These are phyloP conservation scores for Pleurotus eryngii DNA, from an alignment of 768 basidiomycete species.

Conservation along the genomic window DNA sequence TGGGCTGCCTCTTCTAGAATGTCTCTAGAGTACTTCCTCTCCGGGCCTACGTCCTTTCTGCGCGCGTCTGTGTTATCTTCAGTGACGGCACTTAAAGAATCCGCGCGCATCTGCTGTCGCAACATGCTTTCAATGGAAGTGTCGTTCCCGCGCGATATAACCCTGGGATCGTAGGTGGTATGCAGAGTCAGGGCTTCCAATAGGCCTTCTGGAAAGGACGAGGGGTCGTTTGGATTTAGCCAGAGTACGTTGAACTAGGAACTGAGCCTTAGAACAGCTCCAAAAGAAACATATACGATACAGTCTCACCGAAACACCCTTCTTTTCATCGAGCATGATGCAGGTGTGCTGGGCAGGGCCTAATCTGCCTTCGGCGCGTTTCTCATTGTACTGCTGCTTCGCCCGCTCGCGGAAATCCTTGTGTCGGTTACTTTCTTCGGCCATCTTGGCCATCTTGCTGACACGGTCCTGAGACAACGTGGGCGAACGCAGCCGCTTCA, in stretches of 20 bases:
- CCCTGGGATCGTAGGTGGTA: constrained; percentile 17
- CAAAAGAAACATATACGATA: neutral
- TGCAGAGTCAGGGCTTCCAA: constrained; percentile 51
- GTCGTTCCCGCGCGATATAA: constrained; percentile 13
- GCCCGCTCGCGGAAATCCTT: constrained; percentile 63
- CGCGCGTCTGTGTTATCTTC: constrained; percentile 25
- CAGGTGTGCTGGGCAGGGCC: constrained; percentile 73
- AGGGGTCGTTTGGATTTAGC: constrained; percentile 63
- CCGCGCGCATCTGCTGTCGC: constrained; percentile 69
- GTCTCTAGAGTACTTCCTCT: constrained; percentile 46
- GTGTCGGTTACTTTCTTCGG: constrained; percentile 50
- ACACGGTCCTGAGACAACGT: constrained; percentile 51
- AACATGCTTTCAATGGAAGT: constrained; percentile 49
- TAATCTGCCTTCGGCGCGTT: constrained; percentile 69
- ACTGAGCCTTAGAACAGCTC: neutral
- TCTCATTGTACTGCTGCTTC: constrained; percentile 71
- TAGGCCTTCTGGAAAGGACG: constrained; percentile 66
- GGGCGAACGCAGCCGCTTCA: constrained; percentile 68
- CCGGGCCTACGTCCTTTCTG: constrained; percentile 19
- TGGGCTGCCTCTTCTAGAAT: constrained; percentile 63
- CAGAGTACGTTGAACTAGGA: constrained; percentile 78
- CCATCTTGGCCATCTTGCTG: constrained; percentile 78
- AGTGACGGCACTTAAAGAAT: constrained; percentile 54
- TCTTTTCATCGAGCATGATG: constrained; percentile 67
- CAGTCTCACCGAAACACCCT: constrained; percentile 57